Base-by-base conservation (phyloP, 73 alveolate genomes). In the Durusdinium trenchii region DNA sequence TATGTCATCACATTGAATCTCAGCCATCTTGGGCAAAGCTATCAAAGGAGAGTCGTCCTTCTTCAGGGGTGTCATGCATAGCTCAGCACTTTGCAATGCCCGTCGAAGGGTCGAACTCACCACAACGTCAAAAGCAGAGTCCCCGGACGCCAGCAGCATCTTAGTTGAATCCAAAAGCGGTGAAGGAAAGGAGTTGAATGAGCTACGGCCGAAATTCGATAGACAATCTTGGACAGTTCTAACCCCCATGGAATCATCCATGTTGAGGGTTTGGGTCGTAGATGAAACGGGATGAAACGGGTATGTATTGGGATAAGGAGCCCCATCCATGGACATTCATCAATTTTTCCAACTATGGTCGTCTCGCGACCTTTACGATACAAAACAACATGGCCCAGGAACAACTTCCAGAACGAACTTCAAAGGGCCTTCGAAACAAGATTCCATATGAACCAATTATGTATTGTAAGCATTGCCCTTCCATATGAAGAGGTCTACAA, bases 1-100 rank as follows among this genome's bases (percentile, higher is more conserved):
- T 9, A 91, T 71, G 98, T 91, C 98, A 57, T 91, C 98, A 45
- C 98, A 91, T 38, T 91, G 98, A 61, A 91, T 91, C n/a, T 91
- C 98, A 20, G 85, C 98, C 89, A 91, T 91, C 75, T 91, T 76
- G 82, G 84, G 90, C 78, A 91, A 50, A 20, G 98, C 98, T 48
- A 91, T 71, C 26, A 91, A 26, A 48, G 98, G 62, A 14, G 60
- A 40, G 61, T 46, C 40, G 57, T 64, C 98, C 67, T 52, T 78
- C 60, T 91, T 67, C 60, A 71, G 46, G 6, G 98, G 98, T 43
- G 71, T 46, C 98, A 91, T 47, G 38, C 57, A 10, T 54, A 91
- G 78, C 48, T 91, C 98, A 40, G 98, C 98, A 4, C 90, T 91
- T 48, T 91, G 90, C 40, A 91, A 54, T 7, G 98, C 98, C 30